Conservation (phyloP, 148 eudicot species). For the Mesembryanthemum crystallinum region DNA sequence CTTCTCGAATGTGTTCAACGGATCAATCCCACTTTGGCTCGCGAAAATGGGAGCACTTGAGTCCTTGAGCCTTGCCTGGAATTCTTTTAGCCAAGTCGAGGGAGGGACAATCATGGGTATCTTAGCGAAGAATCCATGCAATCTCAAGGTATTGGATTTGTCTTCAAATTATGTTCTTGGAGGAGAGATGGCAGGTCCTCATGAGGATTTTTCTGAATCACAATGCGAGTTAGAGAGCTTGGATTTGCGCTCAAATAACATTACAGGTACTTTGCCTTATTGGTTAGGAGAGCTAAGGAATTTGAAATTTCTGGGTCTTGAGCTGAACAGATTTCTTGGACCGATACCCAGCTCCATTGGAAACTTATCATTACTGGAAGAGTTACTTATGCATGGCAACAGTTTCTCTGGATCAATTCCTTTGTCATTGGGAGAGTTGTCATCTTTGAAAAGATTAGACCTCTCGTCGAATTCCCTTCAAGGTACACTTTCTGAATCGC, state of each 20-base stretch:
- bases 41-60: slow-evolving; percentile 11
- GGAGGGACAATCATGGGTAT: slow-evolving; percentile 28
- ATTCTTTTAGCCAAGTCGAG: slow-evolving; percentile 17
- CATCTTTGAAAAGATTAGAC: background rate
- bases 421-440: background rate
- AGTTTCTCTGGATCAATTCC: background rate
- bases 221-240: background rate
- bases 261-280: slow-evolving; percentile 9
- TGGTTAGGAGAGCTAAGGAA: slow-evolving; percentile 8
- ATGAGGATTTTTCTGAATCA: background rate
- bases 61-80: background rate
- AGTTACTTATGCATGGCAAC: background rate
- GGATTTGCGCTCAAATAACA: background rate
- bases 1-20: background rate
- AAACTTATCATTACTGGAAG: background rate
- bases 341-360: background rate
- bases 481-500: slow-evolving; percentile 23
- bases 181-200: background rate
- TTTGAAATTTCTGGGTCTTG: background rate
- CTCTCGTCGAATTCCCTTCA: slow-evolving; percentile 22
- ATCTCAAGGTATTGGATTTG: slow-evolving; percentile 3
- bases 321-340: background rate
- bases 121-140: slow-evolving; percentile 1
- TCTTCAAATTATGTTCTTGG: background rate
- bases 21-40: slow-evolving; percentile 20